Conservation (phyloP, 2,329 filamentous ascomycete genomes). For the Verticillium albo-atrum region DNA sequence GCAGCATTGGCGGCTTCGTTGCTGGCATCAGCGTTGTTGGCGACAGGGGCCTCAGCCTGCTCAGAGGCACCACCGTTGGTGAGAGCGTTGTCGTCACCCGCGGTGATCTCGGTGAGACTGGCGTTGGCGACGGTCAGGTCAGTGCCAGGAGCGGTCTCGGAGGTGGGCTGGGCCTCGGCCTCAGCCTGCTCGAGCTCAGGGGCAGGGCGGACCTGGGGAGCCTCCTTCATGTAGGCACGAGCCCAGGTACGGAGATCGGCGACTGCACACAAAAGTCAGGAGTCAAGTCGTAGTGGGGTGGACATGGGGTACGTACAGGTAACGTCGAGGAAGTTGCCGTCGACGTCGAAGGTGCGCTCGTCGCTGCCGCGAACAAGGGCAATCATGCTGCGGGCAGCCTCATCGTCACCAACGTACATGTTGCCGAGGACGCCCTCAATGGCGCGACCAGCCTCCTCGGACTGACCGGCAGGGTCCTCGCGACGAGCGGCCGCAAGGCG, state of each 20-base stretch:
- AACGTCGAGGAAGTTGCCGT: conserved; percentile 59
- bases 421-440: conserved; percentile 75
- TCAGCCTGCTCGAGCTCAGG: conserved; percentile 18
- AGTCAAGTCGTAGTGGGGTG: not conserved
- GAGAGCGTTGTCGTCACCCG: conserved; percentile 33
- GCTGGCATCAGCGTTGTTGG: conserved; percentile 45
- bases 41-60: conserved; percentile 27
- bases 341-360: conserved; percentile 61
- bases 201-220: conserved; percentile 19
- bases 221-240: conserved; percentile 18
- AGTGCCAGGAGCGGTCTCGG: conserved; percentile 28
- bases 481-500: conserved; percentile 73
- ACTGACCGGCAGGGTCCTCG: conserved; percentile 14
- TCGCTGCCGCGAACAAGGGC: conserved; percentile 71
- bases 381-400: conserved; percentile 68
- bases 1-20: conserved; percentile 56
- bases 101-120: conserved; percentile 62
- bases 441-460: conserved; percentile 68
- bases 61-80: conserved; percentile 40
- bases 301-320: conserved; percentile 58
- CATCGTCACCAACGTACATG: conserved; percentile 74
- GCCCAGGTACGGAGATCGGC: conserved; percentile 19
- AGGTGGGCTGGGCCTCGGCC: not conserved
- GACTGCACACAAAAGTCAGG: conserved; percentile 18
- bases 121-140: conserved; percentile 67